Conservation (phyloP, 768 basidiomycete species). For the Tricholomella constricta region DNA sequence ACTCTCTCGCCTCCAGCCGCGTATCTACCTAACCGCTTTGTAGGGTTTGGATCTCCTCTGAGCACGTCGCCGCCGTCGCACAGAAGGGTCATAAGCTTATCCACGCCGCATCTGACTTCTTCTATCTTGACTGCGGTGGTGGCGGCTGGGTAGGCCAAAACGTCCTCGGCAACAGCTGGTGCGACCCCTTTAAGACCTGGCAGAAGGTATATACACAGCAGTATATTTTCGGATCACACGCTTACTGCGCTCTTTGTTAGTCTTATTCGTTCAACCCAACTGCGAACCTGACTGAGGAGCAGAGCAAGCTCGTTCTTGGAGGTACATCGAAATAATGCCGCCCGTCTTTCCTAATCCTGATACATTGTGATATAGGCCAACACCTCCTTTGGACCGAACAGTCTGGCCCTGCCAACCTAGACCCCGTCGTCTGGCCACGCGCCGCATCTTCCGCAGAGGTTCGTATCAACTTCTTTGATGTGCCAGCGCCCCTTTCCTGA, state of each 20-base stretch:
- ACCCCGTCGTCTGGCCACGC: conserved; percentile 71
- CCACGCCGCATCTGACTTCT: conserved; percentile 73
- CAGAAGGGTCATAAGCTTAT: conserved; percentile 62
- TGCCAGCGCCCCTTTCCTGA: not conserved
- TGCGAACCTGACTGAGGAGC: conserved; percentile 51
- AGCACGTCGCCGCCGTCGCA: conserved; percentile 58
- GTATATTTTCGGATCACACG: not conserved
- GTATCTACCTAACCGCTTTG: not conserved
- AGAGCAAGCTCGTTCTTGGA: conserved; percentile 63
- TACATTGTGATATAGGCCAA: conserved; percentile 42
- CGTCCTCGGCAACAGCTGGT: conserved; percentile 60
- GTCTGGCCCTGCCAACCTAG: conserved; percentile 63
- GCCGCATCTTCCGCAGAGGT: conserved; percentile 69
- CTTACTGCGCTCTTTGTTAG: conserved; percentile 12
- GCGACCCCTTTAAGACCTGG: conserved; percentile 82
- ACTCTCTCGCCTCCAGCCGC: not conserved
- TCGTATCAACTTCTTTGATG: not conserved
- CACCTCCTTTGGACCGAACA: conserved; percentile 78
- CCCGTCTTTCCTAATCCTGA: not conserved
- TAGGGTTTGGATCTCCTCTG: conserved; percentile 75
- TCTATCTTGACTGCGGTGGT: conserved; percentile 80
- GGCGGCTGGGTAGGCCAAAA: conserved; percentile 68
- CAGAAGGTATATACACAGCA: conserved; percentile 47
- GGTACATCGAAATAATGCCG: conserved; percentile 39
- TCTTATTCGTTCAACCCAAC: conserved; percentile 74